Base-by-base conservation (phyloP, 2,329 filamentous ascomycete species). In the Ophiostoma sp. region DNA sequence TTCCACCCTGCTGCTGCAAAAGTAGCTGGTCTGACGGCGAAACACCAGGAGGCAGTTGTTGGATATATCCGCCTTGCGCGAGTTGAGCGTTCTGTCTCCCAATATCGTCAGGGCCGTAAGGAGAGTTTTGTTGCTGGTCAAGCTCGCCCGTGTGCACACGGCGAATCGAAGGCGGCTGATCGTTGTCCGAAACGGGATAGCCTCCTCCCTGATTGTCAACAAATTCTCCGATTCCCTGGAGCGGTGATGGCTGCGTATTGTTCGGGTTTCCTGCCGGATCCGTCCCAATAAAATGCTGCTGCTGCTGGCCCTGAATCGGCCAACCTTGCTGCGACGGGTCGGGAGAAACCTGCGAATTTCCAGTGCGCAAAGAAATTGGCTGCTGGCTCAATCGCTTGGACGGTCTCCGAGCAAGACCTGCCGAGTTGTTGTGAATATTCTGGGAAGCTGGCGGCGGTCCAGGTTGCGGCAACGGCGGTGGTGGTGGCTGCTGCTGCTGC, bases 351-450 rank as follows among this genome's bases (percentile, higher is more conserved):
- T 83, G 82, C 57, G 81, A 81, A 73, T 81, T 77, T 75, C 80
- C 82, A 48, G 84, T 85, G 78, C 83, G 83, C 76, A 86, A 77
- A 77, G 81, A 78, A 76, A 82, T 79, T 28, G 84, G 82, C 72
- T 80, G 80, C 75, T 86, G 84, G 84, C 86, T 87, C 79, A 86
- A 82, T 78, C 88, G 84, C 82, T 88, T 90, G 61, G 89, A 91
- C 42, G 86, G 84, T 76, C 87, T 84, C 76, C 88, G 88, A 76
- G 81, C 83, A 66, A 89, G 80, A 69, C 84, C 84, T 66, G 81
- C 76, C 74, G 82, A 83, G 78, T 85, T 87, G 78, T 87, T 85
- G 83, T 87, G 86, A 71, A 82, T 79, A 75, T 77, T 77, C 72
- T 82, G 79, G 75, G 78, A 74, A 45, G 76, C 69, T 11, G 69